Base-by-base conservation (phyloP, 139 green algal genomes). In the Picochlorum sp. region DNA sequence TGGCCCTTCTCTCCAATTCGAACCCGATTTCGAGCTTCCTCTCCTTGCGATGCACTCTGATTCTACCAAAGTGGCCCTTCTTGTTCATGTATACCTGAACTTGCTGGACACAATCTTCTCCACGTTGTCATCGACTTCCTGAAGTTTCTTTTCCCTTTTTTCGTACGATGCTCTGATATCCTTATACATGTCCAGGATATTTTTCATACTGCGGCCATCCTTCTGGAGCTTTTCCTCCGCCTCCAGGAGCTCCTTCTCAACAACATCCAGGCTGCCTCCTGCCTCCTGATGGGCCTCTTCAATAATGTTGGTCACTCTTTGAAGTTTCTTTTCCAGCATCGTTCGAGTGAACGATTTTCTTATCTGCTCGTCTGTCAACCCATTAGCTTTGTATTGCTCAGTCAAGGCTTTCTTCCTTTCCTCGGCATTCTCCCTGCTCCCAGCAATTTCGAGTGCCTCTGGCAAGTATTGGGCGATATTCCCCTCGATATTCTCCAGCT, bases 41-140 rank as follows among this genome's bases (percentile, higher is more conserved):
- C 13, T 66, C 64, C 47, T 77, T 34, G 34, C 61, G 26, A 68
- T 72, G 65, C 38, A 82, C 56, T 30, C 77, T 77, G 49, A 88
- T 69, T 37, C 41, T 67, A 4, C 76, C 81, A 6, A 60, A 30
- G 76, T 86, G 74, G 2, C 72, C 72, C 63, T 82, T 82, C 38
- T 59, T 57, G 28, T 32, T 63, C 72, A 82, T 81, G 50, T 77
- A 14, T 45, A 18, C 11, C 47, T 51, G 72, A 79, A 79, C 15
- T 26, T 24, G n/a, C 7, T 8, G 49, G 65, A 72, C 13, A 79
- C 69, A 15, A 61, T 7, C 20, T 58, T 21, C 41, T 69, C 57
- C 61, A 82, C 44, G 14, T 9, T 34, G 47, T 59, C 45, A 52
- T 69, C 47, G 50, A 78, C 28, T 58, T 73, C 64, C 45, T 45